These are phyloP conservation scores for Elaeagnus macrophylla DNA, from an alignment of 306 rosid genomes.

Conservation along the genomic window DNA sequence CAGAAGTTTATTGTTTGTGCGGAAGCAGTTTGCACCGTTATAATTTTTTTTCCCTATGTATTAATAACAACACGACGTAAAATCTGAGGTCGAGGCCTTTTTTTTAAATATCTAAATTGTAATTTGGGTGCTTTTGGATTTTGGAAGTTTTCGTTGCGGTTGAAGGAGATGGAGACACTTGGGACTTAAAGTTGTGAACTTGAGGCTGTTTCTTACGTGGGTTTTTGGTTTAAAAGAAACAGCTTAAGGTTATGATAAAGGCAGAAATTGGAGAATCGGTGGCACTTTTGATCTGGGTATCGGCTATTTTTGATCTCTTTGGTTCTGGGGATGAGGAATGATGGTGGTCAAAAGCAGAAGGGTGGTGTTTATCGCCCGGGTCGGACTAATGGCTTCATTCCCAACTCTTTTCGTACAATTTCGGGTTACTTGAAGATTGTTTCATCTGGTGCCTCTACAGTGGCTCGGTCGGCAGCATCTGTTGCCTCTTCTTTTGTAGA, in stretches of 20 bases:
- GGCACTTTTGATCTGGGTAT: constrained; percentile 37
- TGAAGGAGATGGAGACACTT: constrained; percentile 41
- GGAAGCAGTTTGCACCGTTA: constrained; percentile 21
- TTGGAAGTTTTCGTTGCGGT: constrained; percentile 35
- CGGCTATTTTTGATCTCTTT: constrained; percentile 31
- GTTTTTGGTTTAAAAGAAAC: constrained; percentile 32
- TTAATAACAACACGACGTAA: constrained; percentile 18
- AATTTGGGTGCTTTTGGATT: constrained; percentile 24
- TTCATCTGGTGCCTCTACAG: constrained; percentile 89
- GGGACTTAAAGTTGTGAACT: constrained; percentile 28
- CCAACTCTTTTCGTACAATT: constrained; percentile 72
- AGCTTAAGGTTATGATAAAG: constrained; percentile 59
- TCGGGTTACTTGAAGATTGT: constrained; percentile 83
- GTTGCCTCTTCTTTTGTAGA: constrained; percentile 87
- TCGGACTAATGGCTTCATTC: constrained; percentile 60
- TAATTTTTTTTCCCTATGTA: constrained; percentile 8
- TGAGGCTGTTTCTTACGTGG: constrained; percentile 40
- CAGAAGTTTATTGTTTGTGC: constrained; percentile 2
- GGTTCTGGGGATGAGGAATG: constrained; percentile 86
- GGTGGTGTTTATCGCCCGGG: constrained; percentile 41
- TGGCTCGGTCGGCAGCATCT: constrained; percentile 87
- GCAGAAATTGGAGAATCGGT: constrained; percentile 42
- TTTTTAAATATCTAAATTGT: neutral
- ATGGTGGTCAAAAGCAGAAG: constrained; percentile 62
- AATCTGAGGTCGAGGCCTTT: constrained; percentile 15